A percentile compares a stretch with the other conserved stretches of the same genome.
Evolutionary conservation across 2,329 filamentous ascomycete genomes (phyloP).

Genomic region (Harringtonia aguacate): DNA sequence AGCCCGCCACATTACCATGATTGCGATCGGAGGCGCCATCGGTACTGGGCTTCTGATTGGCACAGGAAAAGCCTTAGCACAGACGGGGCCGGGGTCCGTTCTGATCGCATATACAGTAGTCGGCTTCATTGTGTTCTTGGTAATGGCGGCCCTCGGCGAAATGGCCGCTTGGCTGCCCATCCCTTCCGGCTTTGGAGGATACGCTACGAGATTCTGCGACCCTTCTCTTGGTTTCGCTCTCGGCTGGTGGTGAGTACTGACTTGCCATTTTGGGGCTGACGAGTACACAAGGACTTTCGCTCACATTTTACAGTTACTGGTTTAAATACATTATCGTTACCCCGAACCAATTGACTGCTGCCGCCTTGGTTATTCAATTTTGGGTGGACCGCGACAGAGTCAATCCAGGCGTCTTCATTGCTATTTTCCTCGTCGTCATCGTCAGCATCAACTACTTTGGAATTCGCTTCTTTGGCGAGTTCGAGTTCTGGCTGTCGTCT

Average conservation of each 20-base stretch:
- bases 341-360: slow-evolving; percentile 27
- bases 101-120: slow-evolving; percentile 31
- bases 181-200: slow-evolving; percentile 53
- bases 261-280: neutral
- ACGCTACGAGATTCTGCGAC: slow-evolving; percentile 53
- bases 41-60: slow-evolving; percentile 33
- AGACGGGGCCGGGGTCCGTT: slow-evolving; percentile 33
- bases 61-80: slow-evolving; percentile 35
- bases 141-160: slow-evolving; percentile 57
- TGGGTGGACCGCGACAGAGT: slow-evolving; percentile 39
- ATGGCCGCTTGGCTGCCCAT: slow-evolving; percentile 58
- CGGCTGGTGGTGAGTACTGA: slow-evolving; percentile 47
- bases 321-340: slow-evolving; percentile 30
- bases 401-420: slow-evolving; percentile 61
- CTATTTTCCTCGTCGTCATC: slow-evolving; percentile 62
- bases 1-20: slow-evolving; percentile 3
- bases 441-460: slow-evolving; percentile 60
- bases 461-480: slow-evolving; percentile 23
- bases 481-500: slow-evolving; percentile 33
- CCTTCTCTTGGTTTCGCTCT: slow-evolving; percentile 49
- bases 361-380: slow-evolving; percentile 25
- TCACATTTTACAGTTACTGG: slow-evolving; percentile 22
- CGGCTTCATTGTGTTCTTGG: slow-evolving; percentile 42
- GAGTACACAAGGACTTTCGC: neutral
- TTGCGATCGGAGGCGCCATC: slow-evolving; percentile 3